Evolutionary conservation across 2,329 filamentous ascomycete species (phyloP), one percentile per base, ranked within the genome.

Genomic region (Penicillium janthinellum): DNA sequence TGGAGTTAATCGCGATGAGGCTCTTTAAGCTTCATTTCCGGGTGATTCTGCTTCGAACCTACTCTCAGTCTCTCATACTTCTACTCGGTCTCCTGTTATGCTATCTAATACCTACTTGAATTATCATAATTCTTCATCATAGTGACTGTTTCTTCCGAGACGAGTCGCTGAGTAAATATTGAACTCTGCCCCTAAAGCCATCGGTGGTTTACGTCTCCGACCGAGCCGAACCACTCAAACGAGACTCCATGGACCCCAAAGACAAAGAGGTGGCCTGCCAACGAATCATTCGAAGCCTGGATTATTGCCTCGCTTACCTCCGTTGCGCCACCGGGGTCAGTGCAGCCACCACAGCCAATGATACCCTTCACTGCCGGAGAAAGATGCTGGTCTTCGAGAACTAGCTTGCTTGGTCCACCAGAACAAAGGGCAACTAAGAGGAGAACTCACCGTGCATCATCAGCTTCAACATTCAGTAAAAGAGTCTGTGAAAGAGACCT

Each of bases 241-340:
- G 42, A 31, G 22, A n/a, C 25, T n/a, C n/a, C 14, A 20, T 38
- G 48, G 48, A n/a, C 31, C 48, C 48, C 28, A 25, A 78, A 28
- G 25, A 10, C 2, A 31, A 31, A n/a, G 22, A 15, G 14, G 22
- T 10, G 25, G 7, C 7, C 25, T 47, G 7, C 31, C 25, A 31
- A 31, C 44, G 3, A 47, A 47, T 47, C 25, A 47, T 10, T 1
- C 8, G 6, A 10, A 10, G 31, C 5, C 28, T 31, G 28, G 28
- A 28, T 28, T 8, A 6, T 3, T 22, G 22, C 14, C 6, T 47
- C 44, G 44, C 44, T 47, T 31, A 47, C 44, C 44, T 47, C 44
- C 44, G 2, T 22, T 4, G 44, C 44, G 44, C 44, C 44, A 31
- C 44, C 22, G n/a, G 7, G 44, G 44, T n/a, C 44, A n/a, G 14